A percentile compares a stretch with the other conserved stretches of the same genome.
These are phyloP conservation scores for Cantharellus cinnabarinus DNA, from an alignment of 768 basidiomycete species.

Conservation along the genomic window DNA sequence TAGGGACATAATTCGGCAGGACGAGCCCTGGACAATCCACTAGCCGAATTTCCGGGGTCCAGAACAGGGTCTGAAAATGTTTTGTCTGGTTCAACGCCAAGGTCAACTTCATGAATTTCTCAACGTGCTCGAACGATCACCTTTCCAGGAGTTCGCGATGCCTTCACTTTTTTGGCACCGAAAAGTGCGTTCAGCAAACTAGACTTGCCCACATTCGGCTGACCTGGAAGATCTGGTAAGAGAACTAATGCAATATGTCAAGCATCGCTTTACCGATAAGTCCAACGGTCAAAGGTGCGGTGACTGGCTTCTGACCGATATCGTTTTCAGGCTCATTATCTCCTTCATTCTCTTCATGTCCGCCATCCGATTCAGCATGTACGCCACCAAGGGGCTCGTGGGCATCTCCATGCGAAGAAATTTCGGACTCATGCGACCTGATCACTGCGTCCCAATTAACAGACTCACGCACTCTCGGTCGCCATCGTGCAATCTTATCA, in stretches of 20 bases:
- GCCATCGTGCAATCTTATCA: conserved; percentile 38
- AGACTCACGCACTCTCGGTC: conserved; percentile 35
- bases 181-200: conserved; percentile 83
- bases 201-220: conserved; percentile 93
- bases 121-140: conserved; percentile 19
- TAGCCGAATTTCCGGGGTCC: conserved; percentile 67
- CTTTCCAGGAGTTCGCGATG: conserved; percentile 76
- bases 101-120: neutral
- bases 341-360: conserved; percentile 10
- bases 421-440: conserved; percentile 12
- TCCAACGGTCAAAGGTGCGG: conserved; percentile 46
- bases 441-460: conserved; percentile 56
- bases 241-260: neutral
- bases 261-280: conserved; percentile 36
- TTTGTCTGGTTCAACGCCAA: conserved; percentile 38
- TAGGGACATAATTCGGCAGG: conserved; percentile 61
- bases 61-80: conserved; percentile 86
- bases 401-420: no score
- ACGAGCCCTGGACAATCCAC: conserved; percentile 94
- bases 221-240: conserved; percentile 27
- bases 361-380: conserved; percentile 26
- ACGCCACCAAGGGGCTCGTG: no score
- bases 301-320: neutral
- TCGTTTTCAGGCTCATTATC: neutral
- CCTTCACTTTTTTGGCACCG: conserved; percentile 53